Evolutionary conservation across 345 rosid species (phyloP).

Genomic region (Rhodamnia rubescens): DNA sequence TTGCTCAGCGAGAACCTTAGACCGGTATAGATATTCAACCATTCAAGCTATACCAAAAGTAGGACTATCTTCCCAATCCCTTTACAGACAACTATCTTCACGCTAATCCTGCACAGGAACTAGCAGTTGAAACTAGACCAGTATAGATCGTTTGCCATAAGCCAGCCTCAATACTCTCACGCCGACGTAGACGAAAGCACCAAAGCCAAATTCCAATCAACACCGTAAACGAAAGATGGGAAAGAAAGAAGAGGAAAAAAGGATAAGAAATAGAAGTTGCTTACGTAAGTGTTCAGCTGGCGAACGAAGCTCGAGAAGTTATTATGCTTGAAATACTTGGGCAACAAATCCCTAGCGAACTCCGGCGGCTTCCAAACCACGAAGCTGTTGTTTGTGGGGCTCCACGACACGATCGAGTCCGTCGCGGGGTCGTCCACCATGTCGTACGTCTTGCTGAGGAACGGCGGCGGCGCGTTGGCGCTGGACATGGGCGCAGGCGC

Average conservation of each 20-base stretch:
- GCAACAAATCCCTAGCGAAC: constrained; percentile 67
- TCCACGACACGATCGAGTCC: constrained; percentile 76
- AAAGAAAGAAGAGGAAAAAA: background rate
- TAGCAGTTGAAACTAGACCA: background rate
- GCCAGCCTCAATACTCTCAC: background rate
- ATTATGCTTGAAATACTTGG: constrained; percentile 83
- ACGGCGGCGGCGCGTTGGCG: constrained; percentile 62
- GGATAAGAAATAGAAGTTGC: background rate
- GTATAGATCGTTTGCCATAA: background rate
- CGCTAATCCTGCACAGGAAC: background rate
- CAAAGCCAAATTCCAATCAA: background rate
- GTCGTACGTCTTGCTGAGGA: constrained; percentile 85
- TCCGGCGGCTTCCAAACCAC: constrained; percentile 86
- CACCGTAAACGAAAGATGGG: background rate
- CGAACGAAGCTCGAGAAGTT: constrained; percentile 92
- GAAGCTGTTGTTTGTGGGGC: constrained; percentile 68
- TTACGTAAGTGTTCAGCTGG: constrained; percentile 81
- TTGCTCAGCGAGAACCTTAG: background rate
- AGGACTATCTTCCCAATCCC: background rate
- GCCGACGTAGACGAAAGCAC: background rate
- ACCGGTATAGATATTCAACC: background rate
- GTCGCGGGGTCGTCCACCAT: constrained; percentile 84
- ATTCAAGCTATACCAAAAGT: background rate
- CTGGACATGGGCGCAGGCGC: constrained; percentile 34
- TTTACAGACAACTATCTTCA: background rate